Conservation (phyloP, 2,329 filamentous ascomycete species). For the Aspergillus glaucus region DNA sequence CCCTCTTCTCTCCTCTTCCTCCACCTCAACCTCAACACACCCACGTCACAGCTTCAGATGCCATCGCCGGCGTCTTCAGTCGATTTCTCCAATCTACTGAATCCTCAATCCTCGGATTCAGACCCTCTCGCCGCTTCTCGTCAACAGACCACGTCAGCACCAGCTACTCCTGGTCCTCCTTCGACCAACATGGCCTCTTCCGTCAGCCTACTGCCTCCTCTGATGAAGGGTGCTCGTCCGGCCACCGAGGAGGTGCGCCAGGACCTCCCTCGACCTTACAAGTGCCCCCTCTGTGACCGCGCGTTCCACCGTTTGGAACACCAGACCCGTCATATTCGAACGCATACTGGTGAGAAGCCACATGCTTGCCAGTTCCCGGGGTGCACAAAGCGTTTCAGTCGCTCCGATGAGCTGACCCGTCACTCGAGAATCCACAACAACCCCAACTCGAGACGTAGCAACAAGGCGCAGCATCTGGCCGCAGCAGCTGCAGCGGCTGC, state of each 20-base stretch:
- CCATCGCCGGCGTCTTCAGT: slow-evolving; percentile 67
- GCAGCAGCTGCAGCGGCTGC: slow-evolving; percentile 51
- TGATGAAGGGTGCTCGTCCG: slow-evolving; percentile 45
- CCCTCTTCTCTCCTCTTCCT: slow-evolving; percentile 7
- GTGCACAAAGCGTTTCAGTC: slow-evolving; percentile 94
- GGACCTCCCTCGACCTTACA: slow-evolving; percentile 93
- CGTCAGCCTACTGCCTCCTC: slow-evolving; percentile 39
- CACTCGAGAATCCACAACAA: slow-evolving; percentile 99
- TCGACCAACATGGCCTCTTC: slow-evolving; percentile 37
- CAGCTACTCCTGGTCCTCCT: slow-evolving; percentile 21
- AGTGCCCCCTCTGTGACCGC: slow-evolving; percentile 96
- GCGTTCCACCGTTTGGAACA: slow-evolving; percentile 97
- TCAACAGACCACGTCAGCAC: slow-evolving; percentile 16
- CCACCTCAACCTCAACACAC: slow-evolving; percentile 1
- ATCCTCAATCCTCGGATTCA: slow-evolving; percentile 44
- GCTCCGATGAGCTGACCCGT: slow-evolving; percentile 91
- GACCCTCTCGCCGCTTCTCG: slow-evolving; percentile 16
- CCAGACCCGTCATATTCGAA: slow-evolving; percentile 86
- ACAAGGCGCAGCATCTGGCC: slow-evolving; percentile 67
- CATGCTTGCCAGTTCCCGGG: slow-evolving; percentile 92
- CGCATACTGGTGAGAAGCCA: slow-evolving; percentile 96
- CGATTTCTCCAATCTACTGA: slow-evolving; percentile 70
- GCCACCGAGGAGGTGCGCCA: slow-evolving; percentile 56
- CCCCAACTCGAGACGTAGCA: slow-evolving; percentile 88
- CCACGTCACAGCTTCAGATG: slow-evolving; percentile 52